Evolutionary conservation across 106 monocot species (phyloP).

Genomic region (Iris macrosiphon): DNA sequence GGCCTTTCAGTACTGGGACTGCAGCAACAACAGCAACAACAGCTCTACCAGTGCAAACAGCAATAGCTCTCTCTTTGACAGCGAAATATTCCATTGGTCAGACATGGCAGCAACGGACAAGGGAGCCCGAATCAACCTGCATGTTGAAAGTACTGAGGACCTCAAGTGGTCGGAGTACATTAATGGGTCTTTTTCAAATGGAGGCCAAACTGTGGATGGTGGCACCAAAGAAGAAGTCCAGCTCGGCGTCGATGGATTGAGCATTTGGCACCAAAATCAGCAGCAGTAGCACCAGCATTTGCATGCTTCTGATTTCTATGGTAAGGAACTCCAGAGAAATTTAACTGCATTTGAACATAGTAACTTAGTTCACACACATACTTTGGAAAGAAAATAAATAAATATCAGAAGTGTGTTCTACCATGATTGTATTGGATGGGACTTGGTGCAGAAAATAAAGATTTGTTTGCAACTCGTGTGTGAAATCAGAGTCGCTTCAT

Average conservation of each 20-base stretch:
- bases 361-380: too few relatives aligned
- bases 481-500: too few relatives aligned
- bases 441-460: too few relatives aligned
- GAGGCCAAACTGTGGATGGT: background rate
- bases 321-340: constrained; percentile 18
- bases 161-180: constrained; percentile 46
- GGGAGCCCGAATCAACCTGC: constrained; percentile 5
- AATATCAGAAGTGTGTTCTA: too few relatives aligned
- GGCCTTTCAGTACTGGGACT: constrained; percentile 11
- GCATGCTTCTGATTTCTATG: constrained; percentile 6
- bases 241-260: constrained; percentile 17
- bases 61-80: constrained; percentile 11
- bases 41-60: constrained; percentile 14
- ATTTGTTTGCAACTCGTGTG: too few relatives aligned
- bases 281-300: constrained; percentile 19
- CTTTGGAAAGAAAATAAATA: background rate
- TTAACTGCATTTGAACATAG: too few relatives aligned
- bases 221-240: constrained; percentile 17
- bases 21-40: too few relatives aligned
- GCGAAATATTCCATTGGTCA: constrained; percentile 17
- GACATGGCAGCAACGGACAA: constrained; percentile 18
- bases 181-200: constrained; percentile 7
- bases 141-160: constrained; percentile 18
- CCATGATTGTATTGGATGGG: too few relatives aligned
- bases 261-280: constrained; percentile 18